Conservation (phyloP, 441 rosid genomes). For the Arabidopsis lyrata region DNA sequence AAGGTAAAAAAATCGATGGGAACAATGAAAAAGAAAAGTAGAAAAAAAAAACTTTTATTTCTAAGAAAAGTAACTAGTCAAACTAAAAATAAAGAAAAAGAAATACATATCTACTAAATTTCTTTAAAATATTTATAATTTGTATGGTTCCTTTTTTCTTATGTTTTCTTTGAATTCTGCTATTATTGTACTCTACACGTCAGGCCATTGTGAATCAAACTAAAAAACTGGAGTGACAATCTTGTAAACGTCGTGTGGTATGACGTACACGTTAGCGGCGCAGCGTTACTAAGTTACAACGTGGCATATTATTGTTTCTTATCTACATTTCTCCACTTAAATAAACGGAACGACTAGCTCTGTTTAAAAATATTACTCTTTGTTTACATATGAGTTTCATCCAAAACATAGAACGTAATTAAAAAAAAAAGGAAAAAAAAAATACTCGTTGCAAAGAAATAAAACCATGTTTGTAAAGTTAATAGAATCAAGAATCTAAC, state of each 20-base stretch:
- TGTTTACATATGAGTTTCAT: background rate
- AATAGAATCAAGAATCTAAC: background rate
- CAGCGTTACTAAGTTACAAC: conserved; percentile 13
- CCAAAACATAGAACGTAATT: background rate
- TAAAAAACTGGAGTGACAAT: background rate
- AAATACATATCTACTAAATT: too few species aligned
- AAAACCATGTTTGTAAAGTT: background rate
- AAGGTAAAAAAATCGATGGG: too few species aligned
- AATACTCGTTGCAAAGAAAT: background rate
- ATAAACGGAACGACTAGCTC: background rate
- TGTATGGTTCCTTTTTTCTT: background rate
- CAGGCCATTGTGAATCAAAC: background rate
- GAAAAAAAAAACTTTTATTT: too few species aligned
- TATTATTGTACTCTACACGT: background rate
- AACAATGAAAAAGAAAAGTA: too few species aligned
- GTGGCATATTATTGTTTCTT: conserved; percentile 2
- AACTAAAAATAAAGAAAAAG: too few species aligned
- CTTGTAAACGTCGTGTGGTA: conserved; percentile 14
- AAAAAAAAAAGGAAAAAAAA: background rate
- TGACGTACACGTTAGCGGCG: conserved; percentile 17
- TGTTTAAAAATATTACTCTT: background rate
- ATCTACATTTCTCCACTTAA: background rate
- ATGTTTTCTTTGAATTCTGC: background rate
- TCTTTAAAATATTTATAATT: too few species aligned
- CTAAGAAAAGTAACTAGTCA: too few species aligned